A percentile compares a stretch with the other conserved stretches of the same genome.
Evolutionary conservation across 768 basidiomycete genomes (phyloP).

Genomic region (Pleurotus salmoneostramineus): DNA sequence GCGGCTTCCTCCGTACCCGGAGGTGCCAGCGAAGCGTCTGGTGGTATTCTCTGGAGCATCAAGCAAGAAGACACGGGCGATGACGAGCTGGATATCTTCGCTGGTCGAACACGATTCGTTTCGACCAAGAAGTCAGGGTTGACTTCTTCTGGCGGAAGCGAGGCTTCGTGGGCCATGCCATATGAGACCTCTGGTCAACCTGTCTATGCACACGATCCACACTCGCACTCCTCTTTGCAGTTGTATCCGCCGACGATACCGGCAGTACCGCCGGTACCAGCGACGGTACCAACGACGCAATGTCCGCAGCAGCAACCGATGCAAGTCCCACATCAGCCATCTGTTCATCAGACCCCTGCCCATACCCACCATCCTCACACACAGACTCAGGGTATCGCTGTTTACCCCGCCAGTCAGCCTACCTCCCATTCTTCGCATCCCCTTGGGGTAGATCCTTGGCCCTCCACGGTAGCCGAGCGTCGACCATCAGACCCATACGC

Average conservation of each 20-base stretch:
- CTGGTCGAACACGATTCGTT: constrained; percentile 63
- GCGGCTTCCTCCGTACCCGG: constrained; percentile 6
- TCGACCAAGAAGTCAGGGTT: constrained; percentile 33
- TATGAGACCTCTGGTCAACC: constrained; percentile 6
- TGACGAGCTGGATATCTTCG: constrained; percentile 68
- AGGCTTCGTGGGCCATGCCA: background rate
- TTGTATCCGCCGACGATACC: background rate
- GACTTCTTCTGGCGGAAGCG: constrained; percentile 4
- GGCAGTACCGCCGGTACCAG: no score
- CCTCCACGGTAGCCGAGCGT: background rate
- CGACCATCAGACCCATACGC: background rate
- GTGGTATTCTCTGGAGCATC: constrained; percentile 46
- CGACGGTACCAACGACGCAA: constrained; percentile 8
- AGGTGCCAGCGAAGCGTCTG: constrained; percentile 21
- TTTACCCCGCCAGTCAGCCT: background rate
- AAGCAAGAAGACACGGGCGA: constrained; percentile 46
- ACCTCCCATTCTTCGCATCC: background rate
- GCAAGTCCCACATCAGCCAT: background rate
- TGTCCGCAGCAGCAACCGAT: background rate
- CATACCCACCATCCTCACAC: constrained; percentile 10
- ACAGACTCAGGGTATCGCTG: background rate
- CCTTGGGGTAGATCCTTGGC: background rate
- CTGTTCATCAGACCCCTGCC: constrained; percentile 7
- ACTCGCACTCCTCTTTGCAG: background rate
- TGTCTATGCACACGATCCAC: constrained; percentile 4